Percentiles rank a stretch among this genome's conserved stretches.
phyloP scores from a whole-genome alignment of 1,139 yeast species.

The Lodderomyces beijingensis region DNA sequence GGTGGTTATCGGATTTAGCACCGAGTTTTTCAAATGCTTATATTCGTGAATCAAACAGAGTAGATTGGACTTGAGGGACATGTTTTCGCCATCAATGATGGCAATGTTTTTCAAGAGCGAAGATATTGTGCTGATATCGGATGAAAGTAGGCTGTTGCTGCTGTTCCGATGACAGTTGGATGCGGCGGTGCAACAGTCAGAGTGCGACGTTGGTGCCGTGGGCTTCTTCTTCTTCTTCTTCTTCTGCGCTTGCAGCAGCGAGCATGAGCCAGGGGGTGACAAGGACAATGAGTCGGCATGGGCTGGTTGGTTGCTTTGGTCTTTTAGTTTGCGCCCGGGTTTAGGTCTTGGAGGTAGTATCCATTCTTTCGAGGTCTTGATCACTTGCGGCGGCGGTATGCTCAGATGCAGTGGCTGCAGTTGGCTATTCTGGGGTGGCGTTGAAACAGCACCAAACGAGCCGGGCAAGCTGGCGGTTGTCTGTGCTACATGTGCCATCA shows the following conservation, averaged over 20 bases:
- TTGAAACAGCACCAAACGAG: no score
- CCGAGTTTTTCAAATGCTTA: slow-evolving; percentile 33
- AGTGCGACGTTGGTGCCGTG: slow-evolving; percentile 1
- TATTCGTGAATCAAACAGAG: slow-evolving; percentile 41
- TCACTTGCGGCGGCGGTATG: neutral
- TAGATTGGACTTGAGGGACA: slow-evolving; percentile 32
- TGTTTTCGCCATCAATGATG: slow-evolving; percentile 32
- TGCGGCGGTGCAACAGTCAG: neutral
- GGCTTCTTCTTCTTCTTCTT: slow-evolving; percentile 4
- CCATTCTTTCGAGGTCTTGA: slow-evolving; percentile 75
- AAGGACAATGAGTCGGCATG: no score
- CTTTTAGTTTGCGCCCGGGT: slow-evolving; percentile 70
- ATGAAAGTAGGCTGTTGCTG: neutral
- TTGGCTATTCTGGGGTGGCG: no score
- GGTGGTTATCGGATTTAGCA: slow-evolving; percentile 16
- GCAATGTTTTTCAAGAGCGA: slow-evolving; percentile 19
- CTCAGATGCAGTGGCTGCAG: no score
- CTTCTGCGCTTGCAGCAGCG: slow-evolving; percentile 8
- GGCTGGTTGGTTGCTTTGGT: slow-evolving; percentile 3
- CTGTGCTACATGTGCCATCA: no score
- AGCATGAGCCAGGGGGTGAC: no score
- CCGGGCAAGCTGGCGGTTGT: no score
- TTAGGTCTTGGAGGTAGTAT: slow-evolving; percentile 87
- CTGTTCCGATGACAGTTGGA: neutral
- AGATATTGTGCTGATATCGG: slow-evolving; percentile 3